Conservation (phyloP, 345 rosid species). For the Gossypium mustelinum region DNA sequence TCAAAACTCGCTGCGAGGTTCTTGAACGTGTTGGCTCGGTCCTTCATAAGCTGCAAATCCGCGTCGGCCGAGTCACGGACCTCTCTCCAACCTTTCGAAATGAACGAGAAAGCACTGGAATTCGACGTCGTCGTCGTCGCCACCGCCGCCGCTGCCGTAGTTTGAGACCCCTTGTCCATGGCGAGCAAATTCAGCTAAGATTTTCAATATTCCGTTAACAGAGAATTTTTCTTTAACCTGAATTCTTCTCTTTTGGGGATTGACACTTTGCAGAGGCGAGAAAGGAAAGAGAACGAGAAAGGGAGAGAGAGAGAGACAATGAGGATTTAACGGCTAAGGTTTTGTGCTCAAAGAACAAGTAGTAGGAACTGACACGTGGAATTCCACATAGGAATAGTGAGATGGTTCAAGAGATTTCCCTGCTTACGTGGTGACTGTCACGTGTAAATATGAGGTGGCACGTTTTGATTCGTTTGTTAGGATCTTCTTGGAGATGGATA, state of each 20-base stretch:
- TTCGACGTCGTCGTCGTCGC: slow-evolving; percentile 25
- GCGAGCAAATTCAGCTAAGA: slow-evolving; percentile 18
- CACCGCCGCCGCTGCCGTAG: slow-evolving; percentile 23
- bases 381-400: slow-evolving; percentile 41
- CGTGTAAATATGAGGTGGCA: slow-evolving; percentile 16
- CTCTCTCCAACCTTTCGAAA: slow-evolving; percentile 87
- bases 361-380: neutral
- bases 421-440: slow-evolving; percentile 25
- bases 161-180: slow-evolving; percentile 41
- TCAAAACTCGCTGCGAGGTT: slow-evolving; percentile 83
- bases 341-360: slow-evolving; percentile 18
- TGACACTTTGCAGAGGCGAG: slow-evolving; percentile 13
- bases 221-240: neutral
- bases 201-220: slow-evolving; percentile 14
- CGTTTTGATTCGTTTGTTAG: slow-evolving; percentile 12
- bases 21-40: slow-evolving; percentile 85
- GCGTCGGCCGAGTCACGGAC: slow-evolving; percentile 93
- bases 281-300: neutral
- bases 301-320: neutral
- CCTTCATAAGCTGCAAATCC: slow-evolving; percentile 72
- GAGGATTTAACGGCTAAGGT: slow-evolving; percentile 38
- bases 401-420: neutral
- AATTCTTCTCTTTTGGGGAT: neutral
- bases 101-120: slow-evolving; percentile 64
- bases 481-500: slow-evolving; percentile 2